Conservation (phyloP, 306 rosid species). For the Lablab purpureus region DNA sequence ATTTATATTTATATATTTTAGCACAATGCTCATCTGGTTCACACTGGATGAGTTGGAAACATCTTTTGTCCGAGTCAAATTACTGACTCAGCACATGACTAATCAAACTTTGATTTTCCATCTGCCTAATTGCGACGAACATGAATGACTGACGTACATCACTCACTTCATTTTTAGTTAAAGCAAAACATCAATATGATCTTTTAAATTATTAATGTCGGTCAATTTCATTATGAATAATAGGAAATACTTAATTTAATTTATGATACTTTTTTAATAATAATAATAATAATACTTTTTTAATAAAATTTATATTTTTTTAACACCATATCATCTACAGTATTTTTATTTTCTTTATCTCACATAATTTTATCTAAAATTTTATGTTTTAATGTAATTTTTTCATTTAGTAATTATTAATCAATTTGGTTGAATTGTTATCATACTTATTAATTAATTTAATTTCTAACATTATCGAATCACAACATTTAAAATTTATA, state of each 20-base stretch:
- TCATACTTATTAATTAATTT: not conserved
- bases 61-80: not conserved
- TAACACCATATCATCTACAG: too few species aligned
- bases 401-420: not conserved
- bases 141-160: not conserved
- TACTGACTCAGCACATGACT: slow-evolving; percentile 12
- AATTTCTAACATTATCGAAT: not conserved
- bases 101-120: slow-evolving; percentile 3
- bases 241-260: not conserved
- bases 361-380: too few species aligned
- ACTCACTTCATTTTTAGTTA: slow-evolving; percentile 1
- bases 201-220: not conserved
- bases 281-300: too few species aligned
- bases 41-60: not conserved
- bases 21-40: too few species aligned
- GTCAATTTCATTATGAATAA: not conserved
- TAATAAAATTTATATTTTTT: too few species aligned
- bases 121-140: not conserved
- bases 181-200: slow-evolving; percentile 20
- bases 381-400: too few species aligned
- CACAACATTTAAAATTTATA: not conserved
- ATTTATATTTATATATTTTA: too few species aligned
- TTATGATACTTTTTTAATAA: not conserved
- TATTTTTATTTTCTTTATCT: too few species aligned
- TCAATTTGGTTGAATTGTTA: not conserved